Evolutionary conservation across 2,329 filamentous ascomycete genomes (phyloP), one percentile per base, ranked within the genome.

Genomic region (Ophiostoma quercus): DNA sequence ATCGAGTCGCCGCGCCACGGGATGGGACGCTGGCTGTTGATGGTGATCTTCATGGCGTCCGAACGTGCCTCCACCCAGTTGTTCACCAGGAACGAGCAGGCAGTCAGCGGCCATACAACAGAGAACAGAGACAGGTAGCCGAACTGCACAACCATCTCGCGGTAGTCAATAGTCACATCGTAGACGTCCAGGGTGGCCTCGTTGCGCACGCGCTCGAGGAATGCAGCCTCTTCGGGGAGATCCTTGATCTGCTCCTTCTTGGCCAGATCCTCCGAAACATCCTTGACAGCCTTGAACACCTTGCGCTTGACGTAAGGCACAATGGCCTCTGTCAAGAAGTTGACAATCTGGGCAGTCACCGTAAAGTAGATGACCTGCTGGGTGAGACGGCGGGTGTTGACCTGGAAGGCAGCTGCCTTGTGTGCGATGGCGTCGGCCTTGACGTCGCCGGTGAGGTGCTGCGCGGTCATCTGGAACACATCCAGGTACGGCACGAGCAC

Each of bases 281-380:
- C 84, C 78, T 93, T 92, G 76, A 92, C 92, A 76, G 94, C 94
- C 75, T 87, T 85, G 77, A 91, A 89, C 0, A 89, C 87, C 75
- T 88, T 88, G 72, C 92, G 89, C 79, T 97, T 97, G 68, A 92
- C 80, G 74, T 92, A 93, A 0, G 95, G 95, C 1, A 97, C 87
- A 47, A 97, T 82, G 5, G 93, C 87, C 78, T 99, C 95, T 72
- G 94, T 88, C 14, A 85, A 88, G 69, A 97, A 90, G 77, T 91
- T 95, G 75, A 99, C 90, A 51, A 97, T 86, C 77, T 97, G 94
- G 0, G 93, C 94, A 0, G 94, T 97, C 41, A 98, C 92, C 0
- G 94, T 96, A 73, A 96, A 95, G 80, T 96, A 98, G 73, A 97
- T 95, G 77, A 97, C 92, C 78, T 98, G 94, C 74, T 93, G 91